Evolutionary conservation across 768 basidiomycete species (phyloP).

Genomic region (Suillus lakei): DNA sequence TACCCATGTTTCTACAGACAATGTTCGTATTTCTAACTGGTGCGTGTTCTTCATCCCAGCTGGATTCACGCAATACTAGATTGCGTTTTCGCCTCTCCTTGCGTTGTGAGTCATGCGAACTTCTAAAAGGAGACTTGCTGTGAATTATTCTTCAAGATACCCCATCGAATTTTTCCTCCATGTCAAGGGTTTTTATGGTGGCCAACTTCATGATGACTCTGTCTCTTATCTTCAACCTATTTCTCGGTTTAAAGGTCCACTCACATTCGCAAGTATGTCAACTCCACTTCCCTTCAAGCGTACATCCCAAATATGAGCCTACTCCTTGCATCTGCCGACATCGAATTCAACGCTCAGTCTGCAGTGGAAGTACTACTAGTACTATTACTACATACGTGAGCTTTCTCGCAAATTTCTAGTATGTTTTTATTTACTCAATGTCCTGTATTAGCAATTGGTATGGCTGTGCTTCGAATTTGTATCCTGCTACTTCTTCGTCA

Average conservation of each 20-base stretch:
- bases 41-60: not conserved
- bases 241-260: constrained; percentile 23
- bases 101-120: constrained; percentile 31
- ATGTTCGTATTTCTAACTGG: constrained; percentile 27
- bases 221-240: constrained; percentile 45
- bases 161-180: constrained; percentile 48
- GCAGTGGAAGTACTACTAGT: constrained; percentile 51
- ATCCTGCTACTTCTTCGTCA: constrained; percentile 42
- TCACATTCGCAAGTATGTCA: constrained; percentile 32
- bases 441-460: constrained; percentile 32
- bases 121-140: not conserved
- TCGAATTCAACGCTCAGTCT: constrained; percentile 22
- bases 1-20: constrained; percentile 22
- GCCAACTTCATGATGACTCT: constrained; percentile 44
- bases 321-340: not conserved
- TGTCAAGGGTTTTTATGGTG: constrained; percentile 44
- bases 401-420: not conserved
- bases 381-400: constrained; percentile 33
- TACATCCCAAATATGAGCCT: constrained; percentile 8
- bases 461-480: constrained; percentile 47
- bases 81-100: constrained; percentile 48
- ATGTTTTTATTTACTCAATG: not conserved
- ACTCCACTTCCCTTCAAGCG: constrained; percentile 40
- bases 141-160: constrained; percentile 29
- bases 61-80: constrained; percentile 19